Base-by-base conservation (phyloP, 192 early-diverging fungal genomes). In the Phlyctochytrium bullatum region DNA sequence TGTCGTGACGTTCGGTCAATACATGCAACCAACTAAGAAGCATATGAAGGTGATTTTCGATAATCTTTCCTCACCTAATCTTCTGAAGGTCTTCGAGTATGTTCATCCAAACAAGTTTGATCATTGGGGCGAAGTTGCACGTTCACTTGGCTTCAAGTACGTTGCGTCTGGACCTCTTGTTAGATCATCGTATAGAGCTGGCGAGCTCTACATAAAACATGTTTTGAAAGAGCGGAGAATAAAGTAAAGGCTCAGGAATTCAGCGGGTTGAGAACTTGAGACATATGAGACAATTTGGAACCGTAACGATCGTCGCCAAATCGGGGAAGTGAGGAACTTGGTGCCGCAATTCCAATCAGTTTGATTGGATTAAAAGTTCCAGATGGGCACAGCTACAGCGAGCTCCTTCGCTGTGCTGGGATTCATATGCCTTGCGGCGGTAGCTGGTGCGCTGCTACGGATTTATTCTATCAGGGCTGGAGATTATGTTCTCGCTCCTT, bases 21-120 rank as follows among this genome's bases (percentile, higher is more conserved):
- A 98, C 74, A 98, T 98, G 96, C 86, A 93, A 52, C 96, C 96
- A n/a, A 97, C 96, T 25, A 98, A 97, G 83, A 89, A 91, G 65
- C 94, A 98, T 76, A 95, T 98, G 93, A 96, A 96, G 83, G 83
- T 75, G n/a, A 36, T 23, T 56, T n/a, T 1, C 0, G 4, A 14
- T 57, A 16, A 23, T 34, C 30, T 25, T 20, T 70, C 10, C 4
- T 34, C 1, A 47, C 34, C 29, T 1, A 32, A 70, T 4, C n/a
- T 69, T 52, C 24, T 61, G 12, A 10, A 66, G 65, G 91, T 97
- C 24, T 84, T 91, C 61, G 94, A 94, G 71, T 98, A 97, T 67
- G 89, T 98, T 36, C 86, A 89, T 50, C 95, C 95, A 2, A 89
- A 91, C 52, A 93, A 92, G 73, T 98, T 96, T 74, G 89, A 89